Percentiles rank a stretch among this genome's conserved stretches.
Evolutionary conservation across 148 eudicot species (phyloP).

Genomic region (Vaccinium corymbosum): DNA sequence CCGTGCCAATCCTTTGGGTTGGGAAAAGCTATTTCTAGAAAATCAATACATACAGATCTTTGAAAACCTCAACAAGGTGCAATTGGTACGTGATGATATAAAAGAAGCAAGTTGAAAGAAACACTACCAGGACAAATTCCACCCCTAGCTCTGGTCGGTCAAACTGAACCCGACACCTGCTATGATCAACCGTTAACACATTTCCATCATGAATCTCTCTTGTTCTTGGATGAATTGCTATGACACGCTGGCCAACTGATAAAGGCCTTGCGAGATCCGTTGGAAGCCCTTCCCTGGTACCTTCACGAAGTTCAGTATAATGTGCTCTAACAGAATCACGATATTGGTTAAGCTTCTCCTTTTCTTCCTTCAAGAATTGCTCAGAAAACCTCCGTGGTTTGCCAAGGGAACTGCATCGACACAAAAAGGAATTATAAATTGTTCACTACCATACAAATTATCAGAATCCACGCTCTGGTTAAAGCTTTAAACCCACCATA

Average conservation of each 20-base stretch:
- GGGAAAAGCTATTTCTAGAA: background rate
- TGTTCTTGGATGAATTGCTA: constrained; percentile 88
- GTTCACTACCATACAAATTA: background rate
- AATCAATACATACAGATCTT: background rate
- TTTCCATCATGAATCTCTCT: constrained; percentile 90
- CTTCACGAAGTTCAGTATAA: constrained; percentile 86
- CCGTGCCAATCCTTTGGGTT: background rate
- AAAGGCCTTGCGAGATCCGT: constrained; percentile 97
- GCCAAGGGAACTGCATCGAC: constrained; percentile 81
- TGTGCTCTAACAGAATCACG: constrained; percentile 91
- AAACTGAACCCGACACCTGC: constrained; percentile 87
- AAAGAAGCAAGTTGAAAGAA: background rate
- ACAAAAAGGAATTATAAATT: constrained; percentile 18
- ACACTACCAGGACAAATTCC: constrained; percentile 84
- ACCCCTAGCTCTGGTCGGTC: constrained; percentile 96
- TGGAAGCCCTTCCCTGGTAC: constrained; percentile 85
- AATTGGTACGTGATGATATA: background rate
- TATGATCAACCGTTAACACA: constrained; percentile 87
- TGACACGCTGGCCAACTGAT: constrained; percentile 91
- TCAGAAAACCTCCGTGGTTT: constrained; percentile 91
- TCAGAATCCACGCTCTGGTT: background rate
- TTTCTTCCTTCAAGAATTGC: constrained; percentile 92
- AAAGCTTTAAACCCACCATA: background rate
- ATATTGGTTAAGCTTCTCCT: constrained; percentile 85
- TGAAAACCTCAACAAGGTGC: background rate